Evolutionary conservation across 2,329 filamentous ascomycete genomes (phyloP), one percentile per base, ranked within the genome.

Genomic region (Pseudogymnoascus sp.): DNA sequence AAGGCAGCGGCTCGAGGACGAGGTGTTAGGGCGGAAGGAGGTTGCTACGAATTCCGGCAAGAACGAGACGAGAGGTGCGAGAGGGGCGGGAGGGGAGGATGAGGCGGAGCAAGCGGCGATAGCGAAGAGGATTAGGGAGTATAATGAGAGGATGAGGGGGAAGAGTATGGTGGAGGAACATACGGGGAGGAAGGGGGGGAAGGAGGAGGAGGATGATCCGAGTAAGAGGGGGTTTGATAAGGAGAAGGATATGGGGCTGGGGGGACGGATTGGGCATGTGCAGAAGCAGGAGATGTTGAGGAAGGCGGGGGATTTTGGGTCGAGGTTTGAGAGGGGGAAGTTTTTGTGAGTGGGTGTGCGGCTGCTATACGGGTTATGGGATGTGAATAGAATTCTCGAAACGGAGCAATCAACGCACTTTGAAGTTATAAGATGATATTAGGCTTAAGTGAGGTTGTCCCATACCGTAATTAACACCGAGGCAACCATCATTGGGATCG

Each of bases 211-310:
- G 21, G 93, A 97, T 76, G 93, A 98, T 73, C 93, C 95, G 0
- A 96, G 92, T 75, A 89, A 90, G 76, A 82, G 93, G 66, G 89
- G 85, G 0, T 98, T 98, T 76, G 92, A 97, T 77, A 83, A 87
- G 67, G 91, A 97, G 75, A 98, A 97, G 79, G 95, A 98, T 75
- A 96, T 98, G 85, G 89, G 85, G 41, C 78, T 90, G 2, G 88
- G 88, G 7, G 85, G 85, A 16, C 86, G 85, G 71, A 85, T 97
- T 62, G 89, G 86, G 25, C 80, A 86, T 68, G 82, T 87, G 37
- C 87, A 96, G 78, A 85, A 88, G 69, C 85, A 85, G 70, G 90
- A 97, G 69, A 79, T 98, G 79, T 75, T 97, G 65, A 89, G 85
- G 68, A 89, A 89, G 73, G 90, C 92, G 4, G 85, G 87, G 14